Conservation (phyloP, 2,329 filamentous ascomycete species). For the Curvularia sp. region DNA sequence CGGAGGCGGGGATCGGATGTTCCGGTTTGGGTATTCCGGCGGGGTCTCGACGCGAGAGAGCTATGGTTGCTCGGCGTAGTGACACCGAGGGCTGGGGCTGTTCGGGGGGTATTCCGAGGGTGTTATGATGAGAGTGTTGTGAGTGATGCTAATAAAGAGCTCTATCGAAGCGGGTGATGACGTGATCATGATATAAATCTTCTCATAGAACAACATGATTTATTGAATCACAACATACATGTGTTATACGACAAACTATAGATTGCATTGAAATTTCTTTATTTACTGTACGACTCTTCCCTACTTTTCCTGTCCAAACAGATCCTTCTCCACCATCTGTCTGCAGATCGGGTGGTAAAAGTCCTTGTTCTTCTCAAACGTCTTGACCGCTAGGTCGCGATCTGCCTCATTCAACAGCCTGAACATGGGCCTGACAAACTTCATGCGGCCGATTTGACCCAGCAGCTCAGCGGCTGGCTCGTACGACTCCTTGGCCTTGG, state of each 20-base stretch:
- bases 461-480: constrained; percentile 75
- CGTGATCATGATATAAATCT: background rate
- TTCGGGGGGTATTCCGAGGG: constrained; percentile 28
- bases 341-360: constrained; percentile 95
- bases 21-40: constrained; percentile 40
- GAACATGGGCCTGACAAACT: constrained; percentile 90
- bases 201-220: background rate
- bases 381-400: constrained; percentile 74
- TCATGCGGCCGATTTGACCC: constrained; percentile 89
- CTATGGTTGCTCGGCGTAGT: constrained; percentile 7
- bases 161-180: background rate
- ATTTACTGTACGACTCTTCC: background rate
- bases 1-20: constrained; percentile 27
- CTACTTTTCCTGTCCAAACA: constrained; percentile 56
- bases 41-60: constrained; percentile 21
- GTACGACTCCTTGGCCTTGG: constrained; percentile 73
- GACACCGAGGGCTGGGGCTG: constrained; percentile 12
- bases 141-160: background rate
- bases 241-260: background rate
- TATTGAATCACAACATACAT: background rate
- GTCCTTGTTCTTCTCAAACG: constrained; percentile 84
- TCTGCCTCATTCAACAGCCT: constrained; percentile 77
- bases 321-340: constrained; percentile 82
- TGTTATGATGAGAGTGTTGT: background rate
- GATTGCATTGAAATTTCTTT: background rate